Base-by-base conservation (phyloP, 805 yeast genomes). In the Starmerella tilneyi region DNA sequence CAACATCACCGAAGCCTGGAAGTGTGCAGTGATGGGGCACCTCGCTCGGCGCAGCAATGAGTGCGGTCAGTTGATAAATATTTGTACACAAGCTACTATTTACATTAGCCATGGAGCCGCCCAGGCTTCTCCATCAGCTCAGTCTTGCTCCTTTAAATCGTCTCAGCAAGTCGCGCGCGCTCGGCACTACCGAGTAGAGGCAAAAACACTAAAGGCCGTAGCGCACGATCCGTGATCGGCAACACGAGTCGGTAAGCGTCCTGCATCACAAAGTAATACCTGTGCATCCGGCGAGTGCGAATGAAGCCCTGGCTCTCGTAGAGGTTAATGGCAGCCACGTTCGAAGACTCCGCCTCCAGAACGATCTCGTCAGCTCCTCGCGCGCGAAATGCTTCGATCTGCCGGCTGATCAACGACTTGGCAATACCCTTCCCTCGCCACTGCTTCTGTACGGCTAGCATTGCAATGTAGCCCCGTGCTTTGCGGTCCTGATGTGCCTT, bases 401-500 rank as follows among this genome's bases (percentile, higher is more conserved):
- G 75, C 45, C 68, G 56, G 38, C 70, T 68, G 15, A 86, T 86
- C 41, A 92, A 69, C 37, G 67, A 66, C 53, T 79, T 79, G 3
- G 96, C 96, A 38, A 88, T 81, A 1, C 96, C 95, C 35, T 66
- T 67, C 3, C 94, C 88, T 45, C 98, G 68, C 59, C 71, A 78
- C 13, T 64, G 59, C 30, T 77, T 76, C 41, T 79, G 78, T 11
- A 89, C 94, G 0, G 94, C 95, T 44, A 92, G 66, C 98, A 92
- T 92, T 2, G 96, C 98, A 23, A 92, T 88, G 58, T 92, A 92
- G 0, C 98, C 98, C 49, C 98, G 71, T 54, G 70, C 59, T 48
- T 95, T 69, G 9, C 75, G 79, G 19, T 73, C 70, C 48, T 89
- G 71, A 63, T 89, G 96, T 1, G 74, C 68, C 51, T 83, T 94